These are phyloP conservation scores for Ustilago shanxiensis DNA, from an alignment of 1,284 basidiomycete species.

Conservation along the genomic window DNA sequence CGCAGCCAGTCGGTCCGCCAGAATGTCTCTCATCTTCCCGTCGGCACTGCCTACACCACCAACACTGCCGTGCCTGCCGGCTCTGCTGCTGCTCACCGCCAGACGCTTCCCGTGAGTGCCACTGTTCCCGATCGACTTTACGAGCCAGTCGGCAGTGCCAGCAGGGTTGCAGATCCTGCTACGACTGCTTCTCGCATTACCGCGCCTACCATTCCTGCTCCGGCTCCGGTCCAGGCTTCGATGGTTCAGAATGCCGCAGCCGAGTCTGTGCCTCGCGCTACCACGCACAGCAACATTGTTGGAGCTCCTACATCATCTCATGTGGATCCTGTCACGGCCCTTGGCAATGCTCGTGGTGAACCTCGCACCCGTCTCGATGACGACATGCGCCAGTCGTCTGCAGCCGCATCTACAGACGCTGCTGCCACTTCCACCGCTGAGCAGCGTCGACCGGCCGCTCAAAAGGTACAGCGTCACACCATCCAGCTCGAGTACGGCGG, in stretches of 20 bases:
- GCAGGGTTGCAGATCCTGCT: conserved; percentile 11
- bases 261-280: conserved; percentile 20
- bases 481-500: conserved; percentile 65
- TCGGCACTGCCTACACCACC: conserved; percentile 51
- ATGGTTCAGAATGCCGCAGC: background rate
- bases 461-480: conserved; percentile 65
- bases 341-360: conserved; percentile 54
- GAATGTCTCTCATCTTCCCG: conserved; percentile 40
- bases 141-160: conserved; percentile 42
- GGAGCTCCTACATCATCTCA: conserved; percentile 9
- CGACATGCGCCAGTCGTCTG: background rate
- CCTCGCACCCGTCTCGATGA: conserved; percentile 53
- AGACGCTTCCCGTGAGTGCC: conserved; percentile 48
- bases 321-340: conserved; percentile 44
- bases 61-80: conserved; percentile 35
- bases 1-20: conserved; percentile 53
- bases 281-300: conserved; percentile 24
- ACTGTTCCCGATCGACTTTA: conserved; percentile 49
- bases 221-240: conserved; percentile 13
- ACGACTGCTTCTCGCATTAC: conserved; percentile 4
- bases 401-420: background rate
- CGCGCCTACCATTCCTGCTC: background rate
- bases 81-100: conserved; percentile 31
- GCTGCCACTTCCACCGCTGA: conserved; percentile 17
- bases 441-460: conserved; percentile 40